Percentiles rank a stretch among this genome's conserved stretches.
phyloP scores from a whole-genome alignment of 495 filamentous ascomycete species.

The Tuber borchii region DNA sequence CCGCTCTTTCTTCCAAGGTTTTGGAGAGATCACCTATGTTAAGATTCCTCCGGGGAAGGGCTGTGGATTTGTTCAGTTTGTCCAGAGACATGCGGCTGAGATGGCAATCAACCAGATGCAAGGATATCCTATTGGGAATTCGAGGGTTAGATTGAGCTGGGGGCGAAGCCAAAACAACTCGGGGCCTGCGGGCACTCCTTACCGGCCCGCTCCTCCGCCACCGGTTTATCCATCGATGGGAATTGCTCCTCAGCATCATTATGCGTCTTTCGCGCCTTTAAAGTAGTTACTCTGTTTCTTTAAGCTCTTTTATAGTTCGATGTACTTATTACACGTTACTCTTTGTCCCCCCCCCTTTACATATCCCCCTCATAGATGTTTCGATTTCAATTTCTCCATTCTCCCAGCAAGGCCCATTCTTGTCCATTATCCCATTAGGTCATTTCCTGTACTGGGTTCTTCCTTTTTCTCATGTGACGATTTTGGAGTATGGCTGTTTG shows the following conservation, averaged over 20 bases:
- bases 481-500: slow-evolving; percentile 37
- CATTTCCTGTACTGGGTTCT: slow-evolving; percentile 26
- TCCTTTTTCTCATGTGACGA: slow-evolving; percentile 25
- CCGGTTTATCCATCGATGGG: slow-evolving; percentile 82
- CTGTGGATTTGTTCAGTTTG: slow-evolving; percentile 98
- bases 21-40: slow-evolving; percentile 99
- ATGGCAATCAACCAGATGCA: slow-evolving; percentile 99
- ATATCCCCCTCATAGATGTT: slow-evolving; percentile 28
- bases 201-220: slow-evolving; percentile 89
- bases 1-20: slow-evolving; percentile 98
- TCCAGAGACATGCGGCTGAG: slow-evolving; percentile 96
- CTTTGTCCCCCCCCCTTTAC: slow-evolving; percentile 19
- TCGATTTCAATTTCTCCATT: not conserved
- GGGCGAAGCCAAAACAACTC: slow-evolving; percentile 99
- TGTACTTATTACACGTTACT: slow-evolving; percentile 45
- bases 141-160: slow-evolving; percentile 93
- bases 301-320: slow-evolving; percentile 40
- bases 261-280: slow-evolving; percentile 66
- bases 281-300: slow-evolving; percentile 54
- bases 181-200: slow-evolving; percentile 91
- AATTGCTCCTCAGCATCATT: slow-evolving; percentile 67
- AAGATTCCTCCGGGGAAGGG: slow-evolving; percentile 99
- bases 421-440: slow-evolving; percentile 19
- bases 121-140: slow-evolving; percentile 98
- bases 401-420: slow-evolving; percentile 9